A percentile compares a stretch with the other conserved stretches of the same genome.
Evolutionary conservation across 176 grass and related monocot genomes (phyloP).

Genomic region (Oryza rufipogon): DNA sequence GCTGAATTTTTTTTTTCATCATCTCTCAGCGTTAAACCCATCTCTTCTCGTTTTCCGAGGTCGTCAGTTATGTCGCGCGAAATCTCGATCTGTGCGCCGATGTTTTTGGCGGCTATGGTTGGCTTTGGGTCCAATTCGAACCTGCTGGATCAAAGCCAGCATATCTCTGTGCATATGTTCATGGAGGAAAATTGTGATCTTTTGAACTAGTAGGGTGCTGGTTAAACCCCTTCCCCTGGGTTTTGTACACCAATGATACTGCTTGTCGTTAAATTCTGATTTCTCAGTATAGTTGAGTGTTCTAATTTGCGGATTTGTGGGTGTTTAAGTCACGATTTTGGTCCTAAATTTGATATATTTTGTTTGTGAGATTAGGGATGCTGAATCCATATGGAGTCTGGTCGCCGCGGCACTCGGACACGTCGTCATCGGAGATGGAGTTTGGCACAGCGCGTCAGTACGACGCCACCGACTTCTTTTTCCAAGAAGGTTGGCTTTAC

Average conservation of each 20-base stretch:
- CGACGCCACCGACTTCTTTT: conserved; percentile 65
- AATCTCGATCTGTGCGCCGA: conserved; percentile 49
- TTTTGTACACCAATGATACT: background rate
- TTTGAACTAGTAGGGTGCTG: background rate
- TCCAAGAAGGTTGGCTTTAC: conserved; percentile 80
- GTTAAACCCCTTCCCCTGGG: conserved; percentile 35
- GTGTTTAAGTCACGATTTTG: background rate
- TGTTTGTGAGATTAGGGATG: conserved; percentile 49
- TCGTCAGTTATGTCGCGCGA: background rate
- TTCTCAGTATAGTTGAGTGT: background rate
- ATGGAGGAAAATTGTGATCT: background rate
- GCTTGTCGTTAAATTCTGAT: conserved; percentile 14
- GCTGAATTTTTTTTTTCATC: conserved; percentile 21
- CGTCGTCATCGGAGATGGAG: conserved; percentile 80
- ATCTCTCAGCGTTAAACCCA: conserved; percentile 29
- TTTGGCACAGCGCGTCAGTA: conserved; percentile 90
- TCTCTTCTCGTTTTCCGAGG: conserved; percentile 17
- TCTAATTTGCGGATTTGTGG: conserved; percentile 2
- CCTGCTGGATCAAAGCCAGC: background rate
- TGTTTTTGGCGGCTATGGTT: conserved; percentile 21
- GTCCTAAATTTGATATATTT: background rate
- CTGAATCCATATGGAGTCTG: conserved; percentile 87
- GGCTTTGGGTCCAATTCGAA: conserved; percentile 15
- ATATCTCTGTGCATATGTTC: background rate
- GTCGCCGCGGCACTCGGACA: conserved; percentile 63